Base-by-base conservation (phyloP, 768 basidiomycete genomes). In the Leccinum variicolor region DNA sequence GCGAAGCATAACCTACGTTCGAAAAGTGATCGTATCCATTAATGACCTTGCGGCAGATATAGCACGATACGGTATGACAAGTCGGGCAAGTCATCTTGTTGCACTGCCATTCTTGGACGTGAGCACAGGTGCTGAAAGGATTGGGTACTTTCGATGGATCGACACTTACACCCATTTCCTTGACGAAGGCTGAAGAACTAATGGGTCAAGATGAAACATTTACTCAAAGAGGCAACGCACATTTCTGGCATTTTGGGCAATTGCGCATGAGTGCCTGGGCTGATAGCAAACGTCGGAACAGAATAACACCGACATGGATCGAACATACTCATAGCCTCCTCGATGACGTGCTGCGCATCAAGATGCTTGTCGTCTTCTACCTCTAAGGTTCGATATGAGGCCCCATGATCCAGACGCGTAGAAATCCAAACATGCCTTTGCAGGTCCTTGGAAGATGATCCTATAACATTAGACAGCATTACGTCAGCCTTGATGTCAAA, bases 21-120 rank as follows among this genome's bases (percentile, higher is more conserved):
- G 78, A 69, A 66, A 92, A 93, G 66, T 94, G 92, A 0, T 90
- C 86, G 64, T 93, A 92, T 1, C 90, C 89, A 0, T 31, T 73
- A 41, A 95, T 89, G 33, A 86, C 64, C 65, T 89, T 63, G 28
- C 90, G 81, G 68, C 94, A 96, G 25, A 92, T 76, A 66, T 97
- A 95, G 71, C 94, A 97, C 0, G 88, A 92, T 41, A 90, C 34
- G 0, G 90, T 85, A 2, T 48, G 60, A 66, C 94, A 96, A 58
- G 86, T 74, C 1, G 86, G 82, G 64, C 91, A 92, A 1, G 77
- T 80, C 86, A 97, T 95, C 71, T 96, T 96, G 81, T 96, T 96
- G 75, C 94, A 96, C 87, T 92, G 62, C 41, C 43, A 28, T 53
- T 10, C n/a, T 36, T 10, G 4, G 51, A 46, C 6, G 28, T 58